Base-by-base conservation (phyloP, 2,329 filamentous ascomycete species). In the Exophiala lecanii-corni region DNA sequence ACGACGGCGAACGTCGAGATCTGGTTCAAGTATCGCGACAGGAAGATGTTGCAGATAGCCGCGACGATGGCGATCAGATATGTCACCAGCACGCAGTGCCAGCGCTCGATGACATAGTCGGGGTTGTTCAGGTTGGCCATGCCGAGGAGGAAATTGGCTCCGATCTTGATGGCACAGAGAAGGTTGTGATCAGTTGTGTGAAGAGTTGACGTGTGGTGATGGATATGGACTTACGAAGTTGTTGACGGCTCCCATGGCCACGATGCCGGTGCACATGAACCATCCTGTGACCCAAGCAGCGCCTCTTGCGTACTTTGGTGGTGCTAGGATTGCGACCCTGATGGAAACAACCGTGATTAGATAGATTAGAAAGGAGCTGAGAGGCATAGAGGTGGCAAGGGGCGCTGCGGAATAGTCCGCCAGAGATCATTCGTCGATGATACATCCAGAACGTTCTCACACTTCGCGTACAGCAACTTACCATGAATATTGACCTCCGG, bases 261-360 rank as follows among this genome's bases (percentile, higher is more conserved):
- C 42, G 36, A 58, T 63, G 59, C 70, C 69, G 26, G 65, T 70
- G 6, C 70, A 61, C 68, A 72, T 70, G 47, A 73, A 72, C 68
- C 70, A 73, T 6, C 70, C 70, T 2, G 66, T 69, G 1, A 70
- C 55, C 45, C 69, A 72, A 6, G 67, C 70, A 17, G 71, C 52
- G 7, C 65, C 63, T 26, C 69, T 62, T 6, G 67, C 62, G 32
- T 69, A 62, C 16, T 61, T 67, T 5, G 63, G 68, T 2, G 76
- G 76, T 4, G 75, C 72, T 5, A 79, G 62, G 1, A 77, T 71
- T 3, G 73, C 74, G 12, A 78, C 75, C 75, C 25, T 75, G 78
- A 1, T 67, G 72, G 52, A 78, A 78, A 28, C 25, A 28, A n/a
- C n/a, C 25, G 9, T n/a, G n/a, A n/a, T n/a, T n/a, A n/a, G n/a